Evolutionary conservation across 2,329 filamentous ascomycete species (phyloP), one percentile per base, ranked within the genome.

Genomic region (Pseudogymnoascus sp.): DNA sequence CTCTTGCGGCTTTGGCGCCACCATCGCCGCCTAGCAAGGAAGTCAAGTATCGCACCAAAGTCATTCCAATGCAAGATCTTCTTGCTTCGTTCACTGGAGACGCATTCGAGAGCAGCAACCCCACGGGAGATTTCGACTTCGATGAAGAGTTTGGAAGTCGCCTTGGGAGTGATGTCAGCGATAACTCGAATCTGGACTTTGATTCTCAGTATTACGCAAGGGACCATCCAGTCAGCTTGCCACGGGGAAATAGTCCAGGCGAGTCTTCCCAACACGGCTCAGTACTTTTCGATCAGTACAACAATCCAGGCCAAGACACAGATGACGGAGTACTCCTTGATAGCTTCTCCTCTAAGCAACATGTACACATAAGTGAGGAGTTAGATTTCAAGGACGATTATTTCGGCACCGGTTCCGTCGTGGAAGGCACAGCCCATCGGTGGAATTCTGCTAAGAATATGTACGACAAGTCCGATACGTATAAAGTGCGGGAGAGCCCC

Each of bases 21-120:
- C 93, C 94, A 1, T 87, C 85, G 6, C 88, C 92, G 0, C 91
- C 92, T 1, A 93, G 84, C 70, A 91, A 88, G 65, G 87, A 89
- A 67, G 84, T 87, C 66, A 94, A 94, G 71, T 99, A 96, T 73
- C 84, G 90, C 36, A 97, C 92, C 0, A 85, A 93, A 65, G 83
- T 96, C 3, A 86, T 96, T 64, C 92, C 92, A 0, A 83, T 99
- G 5, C 80, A 94, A 68, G 89, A 97, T 68, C 85, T 99, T 75
- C 83, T 99, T 65, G 88, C 91, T 4, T 97, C 93, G 0, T 91
- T 99, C 67, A 90, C 90, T 5, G 90, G 90, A 1, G 90, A 97
- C 73, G 90, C 91, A 0, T 92, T 96, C 72, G 82, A 83, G 3
- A 80, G 74, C 63, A 78, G 83, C 0, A 81, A 85, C 65, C 83